Evolutionary conservation across 2,329 filamentous ascomycete species (phyloP).

Genomic region (Herpotrichia juniperi): DNA sequence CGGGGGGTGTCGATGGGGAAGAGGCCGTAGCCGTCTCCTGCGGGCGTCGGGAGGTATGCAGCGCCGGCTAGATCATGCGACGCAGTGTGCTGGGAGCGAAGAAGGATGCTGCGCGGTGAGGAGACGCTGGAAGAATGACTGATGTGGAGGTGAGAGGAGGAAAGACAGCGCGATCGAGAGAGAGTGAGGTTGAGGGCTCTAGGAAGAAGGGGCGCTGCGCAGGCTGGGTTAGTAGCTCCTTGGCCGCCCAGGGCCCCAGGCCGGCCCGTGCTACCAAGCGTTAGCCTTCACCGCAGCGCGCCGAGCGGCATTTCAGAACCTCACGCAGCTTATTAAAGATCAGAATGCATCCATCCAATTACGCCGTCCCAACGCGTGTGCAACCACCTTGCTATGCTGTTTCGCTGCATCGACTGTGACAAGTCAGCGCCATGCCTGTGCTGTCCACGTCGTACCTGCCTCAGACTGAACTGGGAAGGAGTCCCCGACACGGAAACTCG

Average conservation of each 20-base stretch:
- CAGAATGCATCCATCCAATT: background rate
- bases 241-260: background rate
- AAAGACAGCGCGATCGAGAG: conserved; percentile 17
- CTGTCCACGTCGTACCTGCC: background rate
- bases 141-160: conserved; percentile 20
- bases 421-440: background rate
- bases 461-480: background rate
- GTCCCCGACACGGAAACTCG: background rate
- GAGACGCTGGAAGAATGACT: conserved; percentile 16
- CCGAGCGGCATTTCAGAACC: background rate
- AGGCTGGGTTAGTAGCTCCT: conserved; percentile 2
- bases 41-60: conserved; percentile 32
- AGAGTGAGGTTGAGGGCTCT: conserved; percentile 1
- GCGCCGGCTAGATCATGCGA: conserved; percentile 14
- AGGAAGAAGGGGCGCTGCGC: conserved; percentile 12
- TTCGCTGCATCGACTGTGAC: background rate
- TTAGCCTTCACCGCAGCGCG: background rate
- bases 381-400: background rate
- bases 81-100: conserved; percentile 9
- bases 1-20: conserved; percentile 10
- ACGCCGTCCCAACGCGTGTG: background rate
- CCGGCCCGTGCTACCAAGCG: background rate
- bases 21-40: conserved; percentile 32
- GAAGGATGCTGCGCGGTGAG: background rate
- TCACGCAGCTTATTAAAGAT: conserved; percentile 5